Base-by-base conservation (phyloP, 2,329 filamentous ascomycete genomes). In the Calonectria pteridis region DNA sequence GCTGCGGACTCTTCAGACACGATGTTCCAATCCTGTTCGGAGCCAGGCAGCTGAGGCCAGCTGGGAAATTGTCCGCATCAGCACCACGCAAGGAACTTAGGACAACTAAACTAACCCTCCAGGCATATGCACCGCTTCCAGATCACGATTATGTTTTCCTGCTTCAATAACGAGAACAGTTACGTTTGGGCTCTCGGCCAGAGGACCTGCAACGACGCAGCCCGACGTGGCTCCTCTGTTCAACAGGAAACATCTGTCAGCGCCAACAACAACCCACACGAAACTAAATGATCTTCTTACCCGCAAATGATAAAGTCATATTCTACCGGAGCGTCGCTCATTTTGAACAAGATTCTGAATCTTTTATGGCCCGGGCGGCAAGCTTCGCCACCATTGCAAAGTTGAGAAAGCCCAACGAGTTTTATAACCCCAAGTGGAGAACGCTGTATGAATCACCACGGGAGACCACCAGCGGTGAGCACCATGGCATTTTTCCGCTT, bases 1-100 rank as follows among this genome's bases (percentile, higher is more conserved):
- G 82, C 82, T 5, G 81, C 65, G 51, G 82, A 84, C 4, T 84
- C 82, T 53, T 85, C 84, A 1, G 86, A 86, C 16, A 84, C 75
- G 33, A 89, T 86, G 58, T 89, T 89, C 88, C 88, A 89, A 70
- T 89, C 88, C 0, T 86, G 86, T 67, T 87, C 86, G 10, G 81
- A 84, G 69, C 88, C 87, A 66, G 88, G 85, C 58, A 86, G 86
- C 49, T 86, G 82, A 18, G 84, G 83, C 86, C 86, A 87, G 14
- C 81, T 83, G 9, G 33, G 29, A 13, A 43, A 55, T 23, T 37
- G 10, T 23, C 28, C 28, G 31, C 43, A 63, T 31, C 46, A 31
- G 20, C 6, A 29, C 18, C 23, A 63, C n/a, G 18, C 3, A 9
- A 14, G 6, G 28, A 5, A 26, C 10, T n/a, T 33, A 16, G 7